phyloP scores from a whole-genome alignment of 2,329 filamentous ascomycete species.

The Chaetoscypha palmicola region DNA sequence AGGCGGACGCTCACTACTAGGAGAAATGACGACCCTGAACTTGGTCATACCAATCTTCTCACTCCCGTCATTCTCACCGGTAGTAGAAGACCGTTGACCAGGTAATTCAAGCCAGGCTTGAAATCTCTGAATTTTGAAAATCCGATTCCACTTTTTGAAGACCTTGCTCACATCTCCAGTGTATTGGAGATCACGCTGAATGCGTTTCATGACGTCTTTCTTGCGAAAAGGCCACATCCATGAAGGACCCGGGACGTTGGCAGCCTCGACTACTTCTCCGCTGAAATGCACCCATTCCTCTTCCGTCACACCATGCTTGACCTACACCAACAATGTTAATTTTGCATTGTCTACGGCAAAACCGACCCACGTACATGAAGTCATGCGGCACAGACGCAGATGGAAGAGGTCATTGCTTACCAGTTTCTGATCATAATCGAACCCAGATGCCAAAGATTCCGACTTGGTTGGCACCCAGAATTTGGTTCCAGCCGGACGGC shows the following conservation, averaged over 20 bases:
- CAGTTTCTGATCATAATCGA: neutral
- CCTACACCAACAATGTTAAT: no score
- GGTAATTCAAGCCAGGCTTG: neutral
- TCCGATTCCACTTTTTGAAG: slow-evolving; percentile 1
- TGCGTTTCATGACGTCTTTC: neutral
- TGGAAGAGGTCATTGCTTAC: no score
- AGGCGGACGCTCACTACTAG: neutral
- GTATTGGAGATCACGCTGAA: slow-evolving; percentile 1
- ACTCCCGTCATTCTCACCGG: neutral
- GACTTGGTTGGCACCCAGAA: neutral
- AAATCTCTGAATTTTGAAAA: slow-evolving; percentile 2
- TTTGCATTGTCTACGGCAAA: no score
- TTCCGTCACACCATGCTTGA: no score
- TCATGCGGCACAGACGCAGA: no score
- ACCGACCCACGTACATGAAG: no score
- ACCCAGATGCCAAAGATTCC: neutral
- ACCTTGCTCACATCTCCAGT: neutral
- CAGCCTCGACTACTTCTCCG: neutral
- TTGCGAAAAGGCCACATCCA: neutral
- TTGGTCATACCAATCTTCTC: neutral
- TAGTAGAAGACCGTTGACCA: neutral
- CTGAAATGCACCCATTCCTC: slow-evolving; percentile 1
- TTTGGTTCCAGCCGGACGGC: neutral
- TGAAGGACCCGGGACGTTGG: neutral
- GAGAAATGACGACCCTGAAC: neutral